Base-by-base conservation (phyloP, 495 filamentous ascomycete species). In the Hyaloscypha hepaticicola region DNA sequence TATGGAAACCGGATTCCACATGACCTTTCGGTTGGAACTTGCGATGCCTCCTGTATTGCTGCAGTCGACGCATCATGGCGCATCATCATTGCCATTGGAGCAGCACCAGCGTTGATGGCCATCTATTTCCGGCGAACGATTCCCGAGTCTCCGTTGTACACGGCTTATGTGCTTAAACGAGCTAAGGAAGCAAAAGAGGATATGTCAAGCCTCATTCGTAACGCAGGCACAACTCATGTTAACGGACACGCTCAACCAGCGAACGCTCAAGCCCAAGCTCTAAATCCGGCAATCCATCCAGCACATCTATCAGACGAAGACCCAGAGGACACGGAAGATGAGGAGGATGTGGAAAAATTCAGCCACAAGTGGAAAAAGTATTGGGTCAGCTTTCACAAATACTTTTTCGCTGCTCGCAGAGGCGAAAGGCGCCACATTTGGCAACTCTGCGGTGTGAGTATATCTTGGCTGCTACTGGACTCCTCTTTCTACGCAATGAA, bases 41-140 rank as follows among this genome's bases (percentile, higher is more conserved):
- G 56, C 28, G 31, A 58, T 38, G 8, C 27, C 14, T 21, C 27
- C 21, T 58, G 56, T 41, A 41, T 58, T 34, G 28, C 28, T 19
- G 56, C 56, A 9, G 58, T 60, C 22, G 58, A 60, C 38, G 50
- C 26, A 26, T 22, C 38, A 49, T 60, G 58, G 58, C 33, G 58
- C 5, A 48, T 60, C 34, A 50, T 60, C n/a, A 60, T 60, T 49
- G 58, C n/a, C 22, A 50, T 50, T 50, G 58, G 58, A 50, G 58
- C 58, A 7, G 21, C 50, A 24, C 58, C 58, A 22, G 58, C 58
- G 12, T 27, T 60, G 22, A 25, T 60, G 22, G 58, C 58, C 12
- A 26, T 60, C 12, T 60, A 25, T 28, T 53, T 61, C 48, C 59
- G 49, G 24, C 16, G 22, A n/a, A 61, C 24, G 5, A 61, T 61